Evolutionary conservation across 208 protist genomes (phyloP), one percentile per base, ranked within the genome.

Genomic region (Leishmania mexicana): DNA sequence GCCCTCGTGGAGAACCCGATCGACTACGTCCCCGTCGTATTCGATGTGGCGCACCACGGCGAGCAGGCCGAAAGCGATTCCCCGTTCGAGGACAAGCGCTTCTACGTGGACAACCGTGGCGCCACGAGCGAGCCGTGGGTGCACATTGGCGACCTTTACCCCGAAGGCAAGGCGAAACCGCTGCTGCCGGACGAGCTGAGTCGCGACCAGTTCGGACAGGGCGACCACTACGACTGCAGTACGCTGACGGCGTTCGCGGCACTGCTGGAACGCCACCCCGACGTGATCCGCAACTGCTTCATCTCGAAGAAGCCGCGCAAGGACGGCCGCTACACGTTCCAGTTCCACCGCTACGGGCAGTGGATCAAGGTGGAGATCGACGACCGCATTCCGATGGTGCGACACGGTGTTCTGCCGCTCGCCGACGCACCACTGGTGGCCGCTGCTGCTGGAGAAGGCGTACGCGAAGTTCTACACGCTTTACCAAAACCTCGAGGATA

Each of bases 381-480:
- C 76, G 88, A 91, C 83, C 91, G 88, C 72, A 93, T 94, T 76
- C 87, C 90, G 8, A 75, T 85, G 58, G 86, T 89, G 83, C 64
- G 78, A 86, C 71, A 89, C 90, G 73, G 76, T 94, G 64, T 95
- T 88, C 84, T 89, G 86, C 83, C 91, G 90, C 74, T 93, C 91
- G 31, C 90, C 90, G 47, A 93, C 88, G 49, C 83, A 83, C 62
- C 88, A 93, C 84, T 92, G 88, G 89, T 96, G 93, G 93, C 91
- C 93, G 74, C 83, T 91, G 82, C 81, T 88, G 85, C 88, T 91
- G 83, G 88, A 91, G 83, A 91, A 91, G 88, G 88, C 93, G 51
- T 94, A 96, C 84, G 93, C 93, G 54, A 96, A 96, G 87, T 93
- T 95, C 81, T 95, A 96, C 90, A 93, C 88, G 21, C 79, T 88